Percentiles rank a stretch among this genome's conserved stretches.
Conservation (phyloP, 805 yeast genomes). For the Zygosaccharomyces rouxii region DNA sequence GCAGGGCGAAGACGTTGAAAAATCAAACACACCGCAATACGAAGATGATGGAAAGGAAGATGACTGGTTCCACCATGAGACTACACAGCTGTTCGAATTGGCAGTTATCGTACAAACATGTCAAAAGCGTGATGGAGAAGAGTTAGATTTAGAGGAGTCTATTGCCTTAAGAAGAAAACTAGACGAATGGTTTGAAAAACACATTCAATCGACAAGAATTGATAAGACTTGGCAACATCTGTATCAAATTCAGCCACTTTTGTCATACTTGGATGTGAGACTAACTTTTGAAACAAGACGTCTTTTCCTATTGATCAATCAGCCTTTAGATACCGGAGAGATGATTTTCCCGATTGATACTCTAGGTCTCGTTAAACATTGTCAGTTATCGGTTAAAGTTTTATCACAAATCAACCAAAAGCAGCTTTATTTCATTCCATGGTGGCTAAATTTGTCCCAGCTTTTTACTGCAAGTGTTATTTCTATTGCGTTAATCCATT, state of each 20-base stretch:
- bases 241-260: conserved; percentile 18
- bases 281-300: conserved; percentile 23
- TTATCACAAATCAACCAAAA: conserved; percentile 32
- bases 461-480: conserved; percentile 44
- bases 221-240: conserved; percentile 5
- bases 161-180: conserved; percentile 13
- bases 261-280: conserved; percentile 23
- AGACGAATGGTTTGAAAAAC: conserved; percentile 14
- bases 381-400: conserved; percentile 25
- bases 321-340: conserved; percentile 9
- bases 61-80: conserved; percentile 22
- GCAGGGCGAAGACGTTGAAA: too few species aligned
- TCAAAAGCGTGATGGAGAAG: conserved; percentile 20
- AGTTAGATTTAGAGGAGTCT: conserved; percentile 18
- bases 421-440: conserved; percentile 40
- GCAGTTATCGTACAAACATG: conserved; percentile 19
- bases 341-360: conserved; percentile 15
- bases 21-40: too few species aligned
- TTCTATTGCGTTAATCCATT: conserved; percentile 40
- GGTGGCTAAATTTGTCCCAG: conserved; percentile 47
- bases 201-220: conserved; percentile 1
- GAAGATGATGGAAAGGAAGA: neutral
- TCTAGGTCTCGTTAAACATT: conserved; percentile 7
- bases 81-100: conserved; percentile 22
- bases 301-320: conserved; percentile 19